Evolutionary conservation across 441 rosid genomes (phyloP), one percentile per base, ranked within the genome.

Genomic region (Breynia disticha): DNA sequence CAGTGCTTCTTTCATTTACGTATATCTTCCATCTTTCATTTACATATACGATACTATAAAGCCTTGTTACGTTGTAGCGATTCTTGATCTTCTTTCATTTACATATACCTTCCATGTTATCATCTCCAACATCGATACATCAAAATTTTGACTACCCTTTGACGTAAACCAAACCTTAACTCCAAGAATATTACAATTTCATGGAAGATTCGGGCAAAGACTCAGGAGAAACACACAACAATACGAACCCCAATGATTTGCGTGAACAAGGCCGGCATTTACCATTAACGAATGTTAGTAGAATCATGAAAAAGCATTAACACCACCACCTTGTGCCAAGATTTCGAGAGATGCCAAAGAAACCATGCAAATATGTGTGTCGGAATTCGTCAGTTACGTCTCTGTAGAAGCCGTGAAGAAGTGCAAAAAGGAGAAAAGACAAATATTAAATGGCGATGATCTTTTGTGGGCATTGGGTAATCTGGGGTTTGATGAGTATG

Each of bases 271-370:
- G 74, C 55, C 55, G 79, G 65, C 67, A 74, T 46, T 50, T 77
- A 16, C 82, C 82, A 43, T 74, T 77, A 4, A 79, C 1, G n/a
- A 74, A 76, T 67, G 81, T 76, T 14, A 76, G 81, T 66, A 56
- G 78, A 55, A 76, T 76, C 71, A 76, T 76, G 82, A 77, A 77
- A 66, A 74, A 74, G n/a, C n/a, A n/a, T n/a, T n/a, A 60, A 79
- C 82, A 6, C 55, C 74, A 11, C 79, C 79, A 5, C 79, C 79
- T 5, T 74, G 74, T 61, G 79, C 79, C 5, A 77, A 77, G 59
- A 77, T 77, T n/a, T 77, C 82, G 1, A 77, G 74, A 38, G 82
- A 74, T 59, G 82, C 82, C 0, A 77, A 77, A 51, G 82, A 77
- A 61, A 77, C 79, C 12, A 77, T 77, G 16, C 79, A 77, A 38